phyloP scores from a whole-genome alignment of 192 early-diverging fungal genomes.

The Coemansia sp. region DNA sequence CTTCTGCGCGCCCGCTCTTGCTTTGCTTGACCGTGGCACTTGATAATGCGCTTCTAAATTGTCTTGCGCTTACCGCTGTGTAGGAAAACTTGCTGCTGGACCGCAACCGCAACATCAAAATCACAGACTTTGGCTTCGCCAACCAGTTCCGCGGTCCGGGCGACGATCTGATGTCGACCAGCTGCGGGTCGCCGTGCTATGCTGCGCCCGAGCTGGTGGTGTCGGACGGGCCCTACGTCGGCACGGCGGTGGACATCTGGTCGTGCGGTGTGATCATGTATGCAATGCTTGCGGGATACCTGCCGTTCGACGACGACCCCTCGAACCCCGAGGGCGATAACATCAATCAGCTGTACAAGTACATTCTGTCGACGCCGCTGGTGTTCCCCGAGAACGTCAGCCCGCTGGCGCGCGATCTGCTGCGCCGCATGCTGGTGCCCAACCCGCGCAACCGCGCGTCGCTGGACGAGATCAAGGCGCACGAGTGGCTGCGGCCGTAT shows the following conservation, averaged over 20 bases:
- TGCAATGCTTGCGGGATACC: conserved; percentile 85
- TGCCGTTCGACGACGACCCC: conserved; percentile 90
- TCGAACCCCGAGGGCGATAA: conserved; percentile 87
- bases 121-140: conserved; percentile 99
- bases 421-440: conserved; percentile 86
- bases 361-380: conserved; percentile 76
- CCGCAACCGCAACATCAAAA: conserved; percentile 85
- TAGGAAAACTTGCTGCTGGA: conserved; percentile 95
- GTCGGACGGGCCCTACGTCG: conserved; percentile 91
- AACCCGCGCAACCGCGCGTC: conserved; percentile 74
- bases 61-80: neutral
- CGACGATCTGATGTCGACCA: conserved; percentile 84
- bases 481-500: conserved; percentile 61
- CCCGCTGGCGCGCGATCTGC: conserved; percentile 68
- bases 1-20: neutral
- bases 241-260: conserved; percentile 97
- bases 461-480: conserved; percentile 72
- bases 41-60: neutral
- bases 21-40: neutral
- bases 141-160: conserved; percentile 73
- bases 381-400: conserved; percentile 86
- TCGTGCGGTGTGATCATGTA: conserved; percentile 97
- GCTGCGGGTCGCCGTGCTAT: conserved; percentile 97
- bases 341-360: conserved; percentile 77
- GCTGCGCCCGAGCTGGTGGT: conserved; percentile 99